Conservation (phyloP, 805 yeast species). For the Kurtzmaniella fragi region DNA sequence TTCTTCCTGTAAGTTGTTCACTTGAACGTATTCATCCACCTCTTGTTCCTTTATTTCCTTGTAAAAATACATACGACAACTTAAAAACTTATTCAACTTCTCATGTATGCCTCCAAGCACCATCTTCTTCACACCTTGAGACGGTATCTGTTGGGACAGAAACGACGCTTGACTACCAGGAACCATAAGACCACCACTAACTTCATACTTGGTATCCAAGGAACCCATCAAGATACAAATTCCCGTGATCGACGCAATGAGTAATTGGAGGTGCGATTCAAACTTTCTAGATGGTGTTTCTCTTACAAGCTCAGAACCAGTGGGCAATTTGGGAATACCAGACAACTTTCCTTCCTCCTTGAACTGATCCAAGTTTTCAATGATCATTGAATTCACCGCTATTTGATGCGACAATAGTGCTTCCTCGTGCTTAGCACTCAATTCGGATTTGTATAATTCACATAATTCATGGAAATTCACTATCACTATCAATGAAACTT, state of each 20-base stretch:
- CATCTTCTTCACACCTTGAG: conserved; percentile 1
- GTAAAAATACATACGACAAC: conserved; percentile 2
- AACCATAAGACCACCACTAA: too few species aligned
- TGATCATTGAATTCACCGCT: conserved; percentile 15
- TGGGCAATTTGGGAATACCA: conserved; percentile 24
- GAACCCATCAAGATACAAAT: conserved; percentile 21
- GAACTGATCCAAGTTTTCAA: conserved; percentile 15
- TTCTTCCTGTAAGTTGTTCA: conserved; percentile 1
- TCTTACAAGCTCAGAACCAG: conserved; percentile 19
- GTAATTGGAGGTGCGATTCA: conserved; percentile 24
- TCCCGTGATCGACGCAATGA: conserved; percentile 17
- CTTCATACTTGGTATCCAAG: conserved; percentile 23
- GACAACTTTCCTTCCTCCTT: conserved; percentile 18
- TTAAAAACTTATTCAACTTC: neutral
- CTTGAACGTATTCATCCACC: neutral
- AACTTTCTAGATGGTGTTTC: conserved; percentile 27
- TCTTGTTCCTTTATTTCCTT: neutral
- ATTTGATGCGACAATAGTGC: conserved; percentile 26
- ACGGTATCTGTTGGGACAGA: neutral
- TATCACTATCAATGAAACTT: conserved; percentile 16
- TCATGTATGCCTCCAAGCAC: neutral
- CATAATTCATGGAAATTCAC: conserved; percentile 30
- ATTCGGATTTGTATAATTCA: conserved; percentile 30
- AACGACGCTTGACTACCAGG: too few species aligned
- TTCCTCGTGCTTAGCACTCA: conserved; percentile 30